These are phyloP conservation scores for Balamuthia mandrillaris DNA, from an alignment of 208 protist genomes.

Conservation along the genomic window DNA sequence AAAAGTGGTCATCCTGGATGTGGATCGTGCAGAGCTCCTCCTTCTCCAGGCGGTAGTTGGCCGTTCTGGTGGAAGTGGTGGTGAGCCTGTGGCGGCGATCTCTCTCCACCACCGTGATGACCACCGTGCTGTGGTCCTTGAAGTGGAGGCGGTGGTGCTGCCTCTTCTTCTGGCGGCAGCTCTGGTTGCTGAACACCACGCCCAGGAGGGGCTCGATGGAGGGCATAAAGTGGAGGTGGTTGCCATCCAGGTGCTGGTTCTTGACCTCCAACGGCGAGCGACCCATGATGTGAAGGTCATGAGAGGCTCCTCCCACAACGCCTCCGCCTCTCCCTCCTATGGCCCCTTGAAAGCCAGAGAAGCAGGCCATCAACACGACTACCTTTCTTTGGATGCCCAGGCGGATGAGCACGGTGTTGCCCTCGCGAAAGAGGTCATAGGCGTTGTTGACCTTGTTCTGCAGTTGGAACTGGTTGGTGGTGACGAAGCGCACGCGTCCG, in stretches of 20 bases:
- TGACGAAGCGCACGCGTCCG: not conserved
- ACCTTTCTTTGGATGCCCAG: not conserved
- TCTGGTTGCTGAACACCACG: not conserved
- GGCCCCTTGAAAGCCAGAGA: not conserved
- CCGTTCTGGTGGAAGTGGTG: not conserved
- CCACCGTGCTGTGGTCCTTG: not conserved
- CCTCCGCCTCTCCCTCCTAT: not conserved
- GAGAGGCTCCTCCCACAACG: not conserved
- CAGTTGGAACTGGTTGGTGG: not conserved
- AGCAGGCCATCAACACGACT: not conserved
- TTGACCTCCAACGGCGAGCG: not conserved
- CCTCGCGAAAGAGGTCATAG: not conserved
- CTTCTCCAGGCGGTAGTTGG: not conserved
- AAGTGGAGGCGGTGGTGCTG: conserved; percentile 25
- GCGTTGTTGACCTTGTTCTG: conserved; percentile 32
- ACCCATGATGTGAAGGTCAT: not conserved
- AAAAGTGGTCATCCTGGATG: conserved; percentile 20
- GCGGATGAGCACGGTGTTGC: not conserved
- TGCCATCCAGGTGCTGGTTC: not conserved
- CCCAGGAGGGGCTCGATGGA: not conserved
- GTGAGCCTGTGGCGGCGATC: not conserved
- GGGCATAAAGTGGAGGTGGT: not conserved
- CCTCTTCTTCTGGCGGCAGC: not conserved
- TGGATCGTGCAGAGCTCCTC: not conserved
- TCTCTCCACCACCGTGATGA: conserved; percentile 12